These are phyloP conservation scores for Candida awuae DNA, from an alignment of 805 yeast species.

Conservation along the genomic window DNA sequence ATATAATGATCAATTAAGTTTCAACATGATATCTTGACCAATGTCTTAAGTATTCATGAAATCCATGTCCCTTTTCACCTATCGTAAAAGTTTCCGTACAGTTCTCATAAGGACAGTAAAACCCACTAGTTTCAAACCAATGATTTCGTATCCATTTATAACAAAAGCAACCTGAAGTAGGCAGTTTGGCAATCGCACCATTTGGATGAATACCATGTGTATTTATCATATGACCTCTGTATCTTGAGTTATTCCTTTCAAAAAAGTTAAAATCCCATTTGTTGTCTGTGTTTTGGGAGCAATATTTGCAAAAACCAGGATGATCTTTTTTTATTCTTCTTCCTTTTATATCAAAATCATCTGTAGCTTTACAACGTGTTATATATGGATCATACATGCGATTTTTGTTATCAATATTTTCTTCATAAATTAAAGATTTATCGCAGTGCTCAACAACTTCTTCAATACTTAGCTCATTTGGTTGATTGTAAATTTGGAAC, in stretches of 20 bases:
- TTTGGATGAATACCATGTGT: slow-evolving; percentile 15
- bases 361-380: slow-evolving; percentile 6
- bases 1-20: neutral
- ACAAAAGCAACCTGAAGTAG: slow-evolving; percentile 2
- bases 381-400: slow-evolving; percentile 7
- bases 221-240: slow-evolving; percentile 15
- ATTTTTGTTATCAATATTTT: slow-evolving; percentile 3
- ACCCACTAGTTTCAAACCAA: slow-evolving; percentile 8
- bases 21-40: slow-evolving; percentile 5
- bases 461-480: neutral
- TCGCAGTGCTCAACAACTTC: slow-evolving; percentile 5
- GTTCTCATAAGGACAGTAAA: slow-evolving; percentile 8
- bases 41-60: slow-evolving; percentile 13
- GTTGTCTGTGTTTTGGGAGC: neutral
- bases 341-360: slow-evolving; percentile 2
- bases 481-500: slow-evolving; percentile 3
- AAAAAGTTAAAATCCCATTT: slow-evolving; percentile 10
- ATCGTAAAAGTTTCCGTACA: slow-evolving; percentile 8
- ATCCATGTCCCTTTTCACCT: slow-evolving; percentile 13
- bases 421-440: slow-evolving; percentile 5
- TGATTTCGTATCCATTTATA: slow-evolving; percentile 12
- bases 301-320: slow-evolving; percentile 9
- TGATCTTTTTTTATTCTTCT: slow-evolving; percentile 8
- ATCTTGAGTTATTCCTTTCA: slow-evolving; percentile 14
- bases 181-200: slow-evolving; percentile 5